A percentile compares a stretch with the other conserved stretches of the same genome.
These are phyloP conservation scores for Phoma sp. DNA, from an alignment of 2,329 filamentous ascomycete species.

Conservation along the genomic window DNA sequence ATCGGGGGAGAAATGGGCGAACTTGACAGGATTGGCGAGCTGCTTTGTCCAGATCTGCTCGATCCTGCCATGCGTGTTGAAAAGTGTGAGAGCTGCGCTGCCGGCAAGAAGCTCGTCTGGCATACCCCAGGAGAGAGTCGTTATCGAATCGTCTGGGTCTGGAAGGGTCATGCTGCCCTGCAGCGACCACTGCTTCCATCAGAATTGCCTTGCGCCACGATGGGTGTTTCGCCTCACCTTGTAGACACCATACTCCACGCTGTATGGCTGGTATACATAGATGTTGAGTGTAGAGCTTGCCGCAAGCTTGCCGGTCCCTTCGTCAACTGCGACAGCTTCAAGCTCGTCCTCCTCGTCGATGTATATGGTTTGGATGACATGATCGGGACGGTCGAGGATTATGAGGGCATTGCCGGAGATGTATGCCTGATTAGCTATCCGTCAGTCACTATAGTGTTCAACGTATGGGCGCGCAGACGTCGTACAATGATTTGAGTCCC, in stretches of 20 bases:
- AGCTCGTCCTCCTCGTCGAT: constrained; percentile 74
- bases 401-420: constrained; percentile 88
- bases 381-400: constrained; percentile 75
- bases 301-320: constrained; percentile 83
- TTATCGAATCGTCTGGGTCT: constrained; percentile 55
- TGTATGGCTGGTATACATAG: constrained; percentile 79
- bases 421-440: constrained; percentile 67
- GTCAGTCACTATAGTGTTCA: constrained; percentile 19
- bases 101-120: constrained; percentile 84
- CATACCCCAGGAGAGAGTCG: constrained; percentile 83
- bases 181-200: constrained; percentile 59
- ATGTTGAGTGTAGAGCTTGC: constrained; percentile 70
- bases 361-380: constrained; percentile 88
- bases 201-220: constrained; percentile 24
- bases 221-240: constrained; percentile 62
- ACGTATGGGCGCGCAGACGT: constrained; percentile 6
- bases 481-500: constrained; percentile 74
- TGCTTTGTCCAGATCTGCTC: constrained; percentile 73
- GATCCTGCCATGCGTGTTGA: constrained; percentile 60
- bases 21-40: constrained; percentile 74
- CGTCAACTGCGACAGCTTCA: constrained; percentile 80
- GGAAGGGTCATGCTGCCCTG: constrained; percentile 64
- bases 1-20: constrained; percentile 83
- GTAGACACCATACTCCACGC: constrained; percentile 70
- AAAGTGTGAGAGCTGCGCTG: constrained; percentile 72